Conservation (phyloP, 371 early-diverging fungal genomes). For the Actinomucor elegans region DNA sequence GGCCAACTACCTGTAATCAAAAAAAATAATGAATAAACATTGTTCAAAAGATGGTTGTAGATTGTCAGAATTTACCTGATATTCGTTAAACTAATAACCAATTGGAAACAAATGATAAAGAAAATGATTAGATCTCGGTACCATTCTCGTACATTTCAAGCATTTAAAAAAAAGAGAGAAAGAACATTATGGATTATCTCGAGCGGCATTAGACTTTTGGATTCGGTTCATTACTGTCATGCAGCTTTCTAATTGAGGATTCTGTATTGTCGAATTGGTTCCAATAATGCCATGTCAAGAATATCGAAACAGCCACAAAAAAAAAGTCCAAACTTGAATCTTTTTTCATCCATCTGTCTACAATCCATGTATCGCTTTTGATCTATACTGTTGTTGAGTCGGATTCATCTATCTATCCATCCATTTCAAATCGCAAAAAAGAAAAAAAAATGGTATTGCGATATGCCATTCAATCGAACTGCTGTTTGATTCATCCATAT, state of each 20-base stretch:
- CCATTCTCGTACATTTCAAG: background rate
- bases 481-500: constrained; percentile 2
- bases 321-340: background rate
- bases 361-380: no score
- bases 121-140: background rate
- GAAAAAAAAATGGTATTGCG: background rate
- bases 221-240: background rate
- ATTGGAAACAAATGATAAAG: background rate
- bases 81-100: constrained; percentile 17
- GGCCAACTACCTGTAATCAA: constrained; percentile 78
- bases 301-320: background rate
- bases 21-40: background rate
- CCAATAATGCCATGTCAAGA: background rate
- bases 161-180: background rate
- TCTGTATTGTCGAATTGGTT: background rate
- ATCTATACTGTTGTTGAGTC: no score
- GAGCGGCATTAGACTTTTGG: background rate
- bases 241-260: background rate
- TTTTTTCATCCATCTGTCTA: background rate
- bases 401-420: constrained; percentile 8
- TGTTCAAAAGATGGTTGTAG: background rate
- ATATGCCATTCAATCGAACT: background rate
- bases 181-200: background rate
- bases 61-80: constrained; percentile 7
- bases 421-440: background rate